Evolutionary conservation across 208 protist species (phyloP).

Genomic region (Wallacemonas sp.): DNA sequence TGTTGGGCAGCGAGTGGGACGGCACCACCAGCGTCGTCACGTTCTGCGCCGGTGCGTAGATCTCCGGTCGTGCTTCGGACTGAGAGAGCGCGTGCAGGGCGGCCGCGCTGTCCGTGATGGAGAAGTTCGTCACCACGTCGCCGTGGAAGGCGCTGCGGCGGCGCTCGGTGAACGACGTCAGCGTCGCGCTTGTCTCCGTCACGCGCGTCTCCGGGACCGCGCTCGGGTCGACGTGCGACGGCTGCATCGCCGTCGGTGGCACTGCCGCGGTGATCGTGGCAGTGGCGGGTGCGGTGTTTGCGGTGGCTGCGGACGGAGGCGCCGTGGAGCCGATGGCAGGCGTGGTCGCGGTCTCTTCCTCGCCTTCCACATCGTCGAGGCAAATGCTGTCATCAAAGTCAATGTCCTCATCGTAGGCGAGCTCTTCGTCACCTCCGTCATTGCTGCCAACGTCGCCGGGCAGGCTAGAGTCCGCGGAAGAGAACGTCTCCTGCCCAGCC

Average conservation of each 20-base stretch:
- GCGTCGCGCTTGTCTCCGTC: neutral
- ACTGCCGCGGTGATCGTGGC: slow-evolving; percentile 2
- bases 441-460: no score
- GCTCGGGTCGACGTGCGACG: neutral
- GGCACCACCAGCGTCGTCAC: slow-evolving; percentile 44
- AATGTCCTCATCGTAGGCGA: slow-evolving; percentile 23
- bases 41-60: slow-evolving; percentile 39
- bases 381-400: slow-evolving; percentile 26
- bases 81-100: slow-evolving; percentile 27
- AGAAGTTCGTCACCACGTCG: neutral
- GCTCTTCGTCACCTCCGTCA: slow-evolving; percentile 12
- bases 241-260: neutral
- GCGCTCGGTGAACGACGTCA: neutral
- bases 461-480: no score
- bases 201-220: neutral
- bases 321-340: neutral
- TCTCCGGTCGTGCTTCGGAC: slow-evolving; percentile 35
- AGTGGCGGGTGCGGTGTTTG: neutral
- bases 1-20: slow-evolving; percentile 72
- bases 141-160: neutral
- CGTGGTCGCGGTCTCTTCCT: no score
- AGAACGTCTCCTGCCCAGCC: no score
- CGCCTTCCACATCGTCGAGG: slow-evolving; percentile 13
- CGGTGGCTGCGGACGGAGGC: neutral
- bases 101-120: slow-evolving; percentile 13